Evolutionary conservation across 306 rosid genomes (phyloP).

Genomic region (Vigna reflexopilosa): DNA sequence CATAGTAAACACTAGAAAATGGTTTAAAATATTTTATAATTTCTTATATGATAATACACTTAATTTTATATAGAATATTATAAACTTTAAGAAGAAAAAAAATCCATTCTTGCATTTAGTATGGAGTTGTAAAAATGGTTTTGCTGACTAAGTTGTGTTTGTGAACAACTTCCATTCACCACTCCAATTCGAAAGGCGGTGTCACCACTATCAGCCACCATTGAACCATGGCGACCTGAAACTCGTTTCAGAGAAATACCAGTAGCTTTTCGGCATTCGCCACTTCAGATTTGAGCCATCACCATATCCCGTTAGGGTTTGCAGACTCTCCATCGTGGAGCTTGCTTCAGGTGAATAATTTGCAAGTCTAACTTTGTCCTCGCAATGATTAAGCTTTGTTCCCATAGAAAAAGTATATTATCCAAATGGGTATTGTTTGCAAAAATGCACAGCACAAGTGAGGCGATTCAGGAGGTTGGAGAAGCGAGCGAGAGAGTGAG

Average conservation of each 20-base stretch:
- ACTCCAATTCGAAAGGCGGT: background rate
- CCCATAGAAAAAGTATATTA: background rate
- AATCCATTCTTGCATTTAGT: too few relatives aligned
- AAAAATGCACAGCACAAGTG: conserved; percentile 50
- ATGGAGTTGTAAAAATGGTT: too few relatives aligned
- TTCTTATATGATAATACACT: too few relatives aligned
- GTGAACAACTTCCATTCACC: too few relatives aligned
- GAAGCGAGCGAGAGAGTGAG: conserved; percentile 62
- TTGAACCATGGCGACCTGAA: background rate
- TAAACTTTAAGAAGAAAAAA: too few relatives aligned
- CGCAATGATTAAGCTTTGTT: conserved; percentile 50
- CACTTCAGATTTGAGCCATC: background rate
- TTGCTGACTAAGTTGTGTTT: too few relatives aligned
- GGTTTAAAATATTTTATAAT: too few relatives aligned
- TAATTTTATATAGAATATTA: too few relatives aligned
- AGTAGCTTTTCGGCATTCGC: background rate
- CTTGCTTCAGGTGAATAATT: conserved; percentile 28
- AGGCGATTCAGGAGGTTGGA: conserved; percentile 45
- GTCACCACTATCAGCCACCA: background rate
- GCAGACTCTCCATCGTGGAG: background rate
- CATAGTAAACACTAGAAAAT: too few relatives aligned
- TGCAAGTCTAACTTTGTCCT: conserved; percentile 19
- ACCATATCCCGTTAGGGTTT: background rate
- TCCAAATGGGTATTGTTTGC: conserved; percentile 41
- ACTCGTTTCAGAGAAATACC: background rate